Base-by-base conservation (phyloP, 306 rosid genomes). In the Glycine soja region DNA sequence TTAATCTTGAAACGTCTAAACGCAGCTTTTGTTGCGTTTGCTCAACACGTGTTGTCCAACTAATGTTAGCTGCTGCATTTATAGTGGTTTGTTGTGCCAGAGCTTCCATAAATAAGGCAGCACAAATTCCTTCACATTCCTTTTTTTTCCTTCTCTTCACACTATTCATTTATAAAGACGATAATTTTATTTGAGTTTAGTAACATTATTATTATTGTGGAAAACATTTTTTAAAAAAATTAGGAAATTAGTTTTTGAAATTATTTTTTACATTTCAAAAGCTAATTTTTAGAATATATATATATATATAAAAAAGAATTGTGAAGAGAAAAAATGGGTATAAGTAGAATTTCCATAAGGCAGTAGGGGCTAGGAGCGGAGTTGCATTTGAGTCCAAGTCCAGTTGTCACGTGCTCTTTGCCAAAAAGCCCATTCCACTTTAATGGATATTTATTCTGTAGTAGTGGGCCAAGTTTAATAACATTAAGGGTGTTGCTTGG, bases 391-490 rank as follows among this genome's bases (percentile, higher is more conserved):
- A 3, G 58, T 19, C 58, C 58, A 70, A 24, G 19, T 11, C 12
- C 19, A 48, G 10, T 5, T 48, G 59, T 70, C 24, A 47, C 16
- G 24, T 69, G 38, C 10, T 18, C 57, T 46, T 6, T 3, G 3
- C 61, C 59, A 7, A 71, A 69, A 50, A 61, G 61, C 42, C 75
- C 75, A 71, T 48, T 12, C 18, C 8, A 50, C 7, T 24, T n/a
- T 12, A 11, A 48, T 24, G 42, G 58, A 47, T 69, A 68, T 9
- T 68, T 34, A 32, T 6, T 66, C 32, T 38, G 50, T 15, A 1
- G 32, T 67, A 6, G 47, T 14, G 54, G 15, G 10, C 38, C 54
- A 68, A 68, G 10, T 18, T 45, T 45, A 2, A 0, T 9, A 45
- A 46, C 42, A 69, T 69, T 46, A 18, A 45, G n/a, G n/a, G n/a